Conservation (phyloP, 169 alveolate genomes). For the Toxoplasma gondii region DNA sequence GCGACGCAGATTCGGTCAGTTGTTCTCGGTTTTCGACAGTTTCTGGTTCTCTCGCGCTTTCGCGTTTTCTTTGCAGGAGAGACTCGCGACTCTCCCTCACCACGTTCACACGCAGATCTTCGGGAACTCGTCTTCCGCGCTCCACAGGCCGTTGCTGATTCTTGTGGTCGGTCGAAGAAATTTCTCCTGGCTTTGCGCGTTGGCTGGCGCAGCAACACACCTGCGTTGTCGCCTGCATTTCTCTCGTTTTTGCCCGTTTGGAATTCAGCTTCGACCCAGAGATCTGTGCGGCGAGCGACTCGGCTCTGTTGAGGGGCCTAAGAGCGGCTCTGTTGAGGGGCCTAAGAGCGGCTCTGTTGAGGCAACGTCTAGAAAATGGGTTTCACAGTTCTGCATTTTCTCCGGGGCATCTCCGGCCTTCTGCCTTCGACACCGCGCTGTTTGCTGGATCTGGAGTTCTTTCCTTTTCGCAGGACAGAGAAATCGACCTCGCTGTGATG, state of each 20-base stretch:
- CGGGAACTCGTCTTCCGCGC: neutral
- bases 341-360: neutral
- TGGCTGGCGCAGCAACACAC: neutral
- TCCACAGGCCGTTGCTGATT: constrained; percentile 32
- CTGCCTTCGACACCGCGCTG: neutral
- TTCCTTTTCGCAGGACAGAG: constrained; percentile 71
- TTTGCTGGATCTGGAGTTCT: no score
- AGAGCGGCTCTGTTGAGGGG: no score
- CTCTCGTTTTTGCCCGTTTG: no score
- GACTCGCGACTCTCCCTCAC: constrained; percentile 23
- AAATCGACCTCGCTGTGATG: constrained; percentile 76
- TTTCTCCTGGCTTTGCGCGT: neutral
- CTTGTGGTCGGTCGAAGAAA: constrained; percentile 20
- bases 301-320: no score
- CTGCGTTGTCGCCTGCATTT: neutral
- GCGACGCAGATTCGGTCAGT: no score
- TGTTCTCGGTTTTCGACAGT: neutral
- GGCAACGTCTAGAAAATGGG: no score
- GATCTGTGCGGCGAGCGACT: no score
- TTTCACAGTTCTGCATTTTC: no score
- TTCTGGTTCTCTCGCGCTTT: neutral
- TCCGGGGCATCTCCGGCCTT: no score
- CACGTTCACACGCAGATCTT: constrained; percentile 34
- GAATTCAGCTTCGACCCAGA: no score
- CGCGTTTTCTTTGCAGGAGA: constrained; percentile 11